These are phyloP conservation scores for Tulasnella sp. DNA, from an alignment of 768 basidiomycete genomes.

Conservation along the genomic window DNA sequence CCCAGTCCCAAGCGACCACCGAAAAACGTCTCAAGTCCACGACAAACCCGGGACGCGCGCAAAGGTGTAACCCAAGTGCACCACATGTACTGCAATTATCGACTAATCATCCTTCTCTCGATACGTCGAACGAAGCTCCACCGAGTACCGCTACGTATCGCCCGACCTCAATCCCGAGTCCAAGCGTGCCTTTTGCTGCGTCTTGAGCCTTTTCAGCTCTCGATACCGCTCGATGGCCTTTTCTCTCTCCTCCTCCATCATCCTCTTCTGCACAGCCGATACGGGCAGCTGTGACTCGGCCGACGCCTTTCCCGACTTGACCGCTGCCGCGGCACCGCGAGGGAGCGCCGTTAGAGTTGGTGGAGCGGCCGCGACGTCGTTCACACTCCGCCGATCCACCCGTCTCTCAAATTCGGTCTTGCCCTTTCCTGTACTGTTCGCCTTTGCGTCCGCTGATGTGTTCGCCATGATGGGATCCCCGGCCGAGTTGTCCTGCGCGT, in stretches of 20 bases:
- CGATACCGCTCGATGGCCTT: constrained; percentile 28
- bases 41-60: background rate
- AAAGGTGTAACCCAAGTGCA: too few relatives aligned
- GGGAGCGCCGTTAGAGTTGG: constrained; percentile 20
- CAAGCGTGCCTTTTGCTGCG: constrained; percentile 1
- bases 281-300: background rate
- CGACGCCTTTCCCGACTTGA: constrained; percentile 6
- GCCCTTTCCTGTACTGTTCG: background rate
- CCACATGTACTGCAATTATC: too few relatives aligned
- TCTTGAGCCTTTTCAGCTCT: constrained; percentile 24
- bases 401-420: constrained; percentile 28
- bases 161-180: background rate
- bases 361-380: constrained; percentile 28
- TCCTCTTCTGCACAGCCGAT: constrained; percentile 27
- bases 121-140: too few relatives aligned
- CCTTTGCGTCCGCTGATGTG: background rate
- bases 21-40: background rate
- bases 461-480: background rate
- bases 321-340: constrained; percentile 17
- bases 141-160: background rate
- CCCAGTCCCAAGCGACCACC: background rate
- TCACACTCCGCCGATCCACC: constrained; percentile 28
- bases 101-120: too few relatives aligned
- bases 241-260: constrained; percentile 32
- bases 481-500: background rate